These are phyloP conservation scores for Trichoderma gamsii DNA, from an alignment of 495 filamentous ascomycete genomes.

Conservation along the genomic window DNA sequence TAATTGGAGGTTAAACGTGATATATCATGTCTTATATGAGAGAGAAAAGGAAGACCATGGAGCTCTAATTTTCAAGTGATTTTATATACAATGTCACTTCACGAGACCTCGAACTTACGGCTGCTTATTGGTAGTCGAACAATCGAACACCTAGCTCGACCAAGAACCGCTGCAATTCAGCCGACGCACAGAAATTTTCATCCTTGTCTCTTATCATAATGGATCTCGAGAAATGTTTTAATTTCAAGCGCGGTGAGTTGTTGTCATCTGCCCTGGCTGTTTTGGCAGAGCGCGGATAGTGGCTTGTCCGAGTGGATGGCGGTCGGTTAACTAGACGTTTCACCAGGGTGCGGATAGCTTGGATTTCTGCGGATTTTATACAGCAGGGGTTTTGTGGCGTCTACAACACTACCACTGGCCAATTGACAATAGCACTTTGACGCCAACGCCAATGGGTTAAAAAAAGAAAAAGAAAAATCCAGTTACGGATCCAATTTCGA, in stretches of 20 bases:
- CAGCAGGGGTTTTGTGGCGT: not conserved
- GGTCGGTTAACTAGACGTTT: constrained; percentile 6
- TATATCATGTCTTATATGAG: too few relatives aligned
- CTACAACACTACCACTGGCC: not conserved
- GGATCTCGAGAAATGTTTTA: not conserved
- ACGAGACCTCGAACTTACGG: too few relatives aligned
- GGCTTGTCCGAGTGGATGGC: not conserved
- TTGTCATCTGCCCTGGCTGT: not conserved
- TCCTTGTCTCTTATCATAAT: not conserved
- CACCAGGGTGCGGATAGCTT: not conserved
- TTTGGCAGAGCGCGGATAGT: not conserved
- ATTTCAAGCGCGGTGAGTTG: not conserved
- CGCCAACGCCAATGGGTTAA: not conserved
- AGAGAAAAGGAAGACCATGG: too few relatives aligned
- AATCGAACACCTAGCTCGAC: too few relatives aligned
- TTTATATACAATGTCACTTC: too few relatives aligned
- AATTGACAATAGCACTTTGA: not conserved
- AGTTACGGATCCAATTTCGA: not conserved
- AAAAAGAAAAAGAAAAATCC: not conserved
- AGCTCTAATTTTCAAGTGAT: too few relatives aligned
- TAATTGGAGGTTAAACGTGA: too few relatives aligned
- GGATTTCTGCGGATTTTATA: not conserved
- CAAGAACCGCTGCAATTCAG: too few relatives aligned
- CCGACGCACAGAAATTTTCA: too few relatives aligned
- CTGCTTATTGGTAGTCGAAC: too few relatives aligned